Conservation (phyloP, 768 basidiomycete species). For the Agrocybe praecox region DNA sequence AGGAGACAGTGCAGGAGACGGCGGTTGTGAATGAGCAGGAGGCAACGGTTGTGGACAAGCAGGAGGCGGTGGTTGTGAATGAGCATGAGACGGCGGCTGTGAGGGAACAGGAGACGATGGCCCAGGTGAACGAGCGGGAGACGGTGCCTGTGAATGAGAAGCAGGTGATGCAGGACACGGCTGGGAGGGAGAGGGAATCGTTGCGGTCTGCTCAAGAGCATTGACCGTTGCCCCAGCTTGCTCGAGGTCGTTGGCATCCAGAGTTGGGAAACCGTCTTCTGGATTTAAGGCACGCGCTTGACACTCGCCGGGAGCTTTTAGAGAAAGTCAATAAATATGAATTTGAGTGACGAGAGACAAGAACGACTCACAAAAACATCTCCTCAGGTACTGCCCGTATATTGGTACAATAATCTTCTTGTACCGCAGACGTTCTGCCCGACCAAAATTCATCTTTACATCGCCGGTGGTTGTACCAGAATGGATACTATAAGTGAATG, state of each 20-base stretch:
- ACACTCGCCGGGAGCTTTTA: neutral
- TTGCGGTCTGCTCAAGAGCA: too few species aligned
- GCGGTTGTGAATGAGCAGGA: neutral
- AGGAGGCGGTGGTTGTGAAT: neutral
- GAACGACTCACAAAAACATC: neutral
- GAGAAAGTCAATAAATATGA: neutral
- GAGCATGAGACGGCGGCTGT: neutral
- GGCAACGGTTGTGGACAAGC: too few species aligned
- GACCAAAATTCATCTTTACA: constrained; percentile 5
- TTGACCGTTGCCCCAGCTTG: neutral
- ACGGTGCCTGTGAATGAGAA: too few species aligned
- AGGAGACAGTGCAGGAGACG: neutral
- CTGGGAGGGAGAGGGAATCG: too few species aligned
- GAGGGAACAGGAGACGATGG: neutral
- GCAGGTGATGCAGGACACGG: too few species aligned
- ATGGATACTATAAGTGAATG: neutral
- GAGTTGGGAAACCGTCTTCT: neutral
- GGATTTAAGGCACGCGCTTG: neutral
- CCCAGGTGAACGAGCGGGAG: neutral
- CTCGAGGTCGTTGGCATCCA: neutral
- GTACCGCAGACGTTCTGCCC: neutral
- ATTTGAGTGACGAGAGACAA: neutral
- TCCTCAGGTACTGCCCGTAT: neutral
- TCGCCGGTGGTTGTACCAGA: constrained; percentile 1
- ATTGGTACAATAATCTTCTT: neutral